Evolutionary conservation across 1,139 yeast genomes (phyloP).

Genomic region (Tardiomyces depauwii): DNA sequence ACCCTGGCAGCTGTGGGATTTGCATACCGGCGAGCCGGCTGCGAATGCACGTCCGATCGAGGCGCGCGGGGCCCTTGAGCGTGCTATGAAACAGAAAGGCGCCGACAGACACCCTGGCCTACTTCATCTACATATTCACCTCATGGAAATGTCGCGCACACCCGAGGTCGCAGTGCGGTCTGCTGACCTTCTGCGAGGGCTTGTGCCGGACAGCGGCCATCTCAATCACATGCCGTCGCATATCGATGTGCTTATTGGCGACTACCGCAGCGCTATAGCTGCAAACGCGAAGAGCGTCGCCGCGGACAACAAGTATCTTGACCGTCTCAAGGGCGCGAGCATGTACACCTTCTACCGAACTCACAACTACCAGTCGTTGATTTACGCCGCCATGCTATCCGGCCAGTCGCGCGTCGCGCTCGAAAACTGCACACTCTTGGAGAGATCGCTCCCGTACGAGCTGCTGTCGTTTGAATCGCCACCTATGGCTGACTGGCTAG

Average conservation of each 20-base stretch:
- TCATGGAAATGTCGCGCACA: slow-evolving; percentile 3
- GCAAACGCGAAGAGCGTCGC: not conserved
- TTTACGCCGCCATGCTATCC: slow-evolving; percentile 3
- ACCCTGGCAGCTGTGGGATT: slow-evolving; percentile 2
- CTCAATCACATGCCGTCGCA: slow-evolving; percentile 4
- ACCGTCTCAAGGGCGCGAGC: not conserved
- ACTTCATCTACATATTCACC: slow-evolving; percentile 2
- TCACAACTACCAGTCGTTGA: slow-evolving; percentile 3
- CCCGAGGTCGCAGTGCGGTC: slow-evolving; percentile 1
- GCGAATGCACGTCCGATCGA: not conserved
- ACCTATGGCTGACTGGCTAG: too few relatives aligned
- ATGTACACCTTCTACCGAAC: slow-evolving; percentile 2
- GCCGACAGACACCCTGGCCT: slow-evolving; percentile 1
- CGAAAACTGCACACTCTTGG: slow-evolving; percentile 1
- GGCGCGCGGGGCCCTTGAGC: not conserved
- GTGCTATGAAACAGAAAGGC: not conserved
- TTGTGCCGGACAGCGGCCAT: slow-evolving; percentile 4
- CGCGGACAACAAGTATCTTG: slow-evolving; percentile 1
- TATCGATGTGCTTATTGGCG: slow-evolving; percentile 3
- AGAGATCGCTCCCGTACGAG: slow-evolving; percentile 1
- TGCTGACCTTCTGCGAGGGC: slow-evolving; percentile 2
- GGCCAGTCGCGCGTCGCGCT: slow-evolving; percentile 2
- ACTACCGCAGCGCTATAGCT: slow-evolving; percentile 2
- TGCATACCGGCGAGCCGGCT: not conserved
- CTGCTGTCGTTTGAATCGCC: not conserved